Base-by-base conservation (phyloP, 331 rosid species). In the Arachis monticola region DNA sequence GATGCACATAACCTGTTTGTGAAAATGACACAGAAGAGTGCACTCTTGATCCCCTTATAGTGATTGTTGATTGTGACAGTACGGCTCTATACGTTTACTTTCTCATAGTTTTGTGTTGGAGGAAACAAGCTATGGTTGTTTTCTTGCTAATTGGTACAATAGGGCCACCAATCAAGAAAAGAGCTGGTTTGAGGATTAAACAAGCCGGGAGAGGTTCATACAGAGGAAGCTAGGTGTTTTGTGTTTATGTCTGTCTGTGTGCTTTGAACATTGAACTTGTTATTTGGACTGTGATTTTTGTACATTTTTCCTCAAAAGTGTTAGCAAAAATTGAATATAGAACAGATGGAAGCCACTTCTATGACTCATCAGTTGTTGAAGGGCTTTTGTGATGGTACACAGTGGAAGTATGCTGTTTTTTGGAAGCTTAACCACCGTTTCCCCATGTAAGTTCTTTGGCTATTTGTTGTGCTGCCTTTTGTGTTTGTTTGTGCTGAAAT, bases 181-280 rank as follows among this genome's bases (percentile, higher is more conserved):
- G 97, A 84, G 93, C 91, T 0, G 96, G 97, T 67, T 79, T 89
- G 70, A 64, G 88, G 52, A 88, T 93, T 79, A 91, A 91, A 64
- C 97, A 93, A 83, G 97, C 98, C 8, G 98, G 97, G 13, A 83
- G 96, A 55, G 86, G 97, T 80, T 93, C 98, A n/a, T 93, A 93
- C 58, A 71, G 95, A 69, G 97, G 97, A 74, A 93, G 98, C 83
- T 91, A 93, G 95, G 42, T 51, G 52, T 11, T 48, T 8, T 10
- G 56, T 50, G 56, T 51, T 11, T 50, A 4, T 10, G 51, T 46
- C 10, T 46, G 68, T 60, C 52, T 46, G 44, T 71, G 58, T 72
- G 60, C 1, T 64, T 60, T 79, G 66, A 40, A 48, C 10, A 60
- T 62, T 61, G 45, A 48, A 12, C 60, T 62, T 61, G 45, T 72